These are phyloP conservation scores for Cicer yamashitae DNA, from an alignment of 306 rosid species.

Conservation along the genomic window DNA sequence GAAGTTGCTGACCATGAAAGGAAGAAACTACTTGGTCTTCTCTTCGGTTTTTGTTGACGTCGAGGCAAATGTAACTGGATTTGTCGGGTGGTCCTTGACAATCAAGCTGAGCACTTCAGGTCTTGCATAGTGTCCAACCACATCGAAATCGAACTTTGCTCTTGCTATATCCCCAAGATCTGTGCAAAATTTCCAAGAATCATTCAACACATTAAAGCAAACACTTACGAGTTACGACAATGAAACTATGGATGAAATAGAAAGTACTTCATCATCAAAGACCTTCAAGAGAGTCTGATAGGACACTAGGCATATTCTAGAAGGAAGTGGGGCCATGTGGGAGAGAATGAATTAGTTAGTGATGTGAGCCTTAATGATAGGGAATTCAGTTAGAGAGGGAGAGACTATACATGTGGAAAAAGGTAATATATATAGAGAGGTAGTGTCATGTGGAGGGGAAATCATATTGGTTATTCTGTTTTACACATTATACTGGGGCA, in stretches of 20 bases:
- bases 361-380: too few relatives aligned
- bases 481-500: too few relatives aligned
- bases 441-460: too few relatives aligned
- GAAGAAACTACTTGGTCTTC: constrained; percentile 46
- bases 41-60: constrained; percentile 57
- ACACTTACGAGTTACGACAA: not conserved
- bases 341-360: too few relatives aligned
- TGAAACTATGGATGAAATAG: not conserved
- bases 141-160: constrained; percentile 85
- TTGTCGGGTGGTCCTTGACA: constrained; percentile 77
- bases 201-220: constrained; percentile 2
- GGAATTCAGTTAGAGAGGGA: too few relatives aligned
- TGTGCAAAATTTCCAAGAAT: constrained; percentile 42
- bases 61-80: constrained; percentile 75
- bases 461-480: too few relatives aligned
- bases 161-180: constrained; percentile 89
- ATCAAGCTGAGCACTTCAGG: constrained; percentile 87
- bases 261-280: constrained; percentile 19
- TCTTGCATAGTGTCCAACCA: constrained; percentile 90
- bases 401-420: too few relatives aligned
- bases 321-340: too few relatives aligned
- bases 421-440: too few relatives aligned
- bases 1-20: constrained; percentile 32
- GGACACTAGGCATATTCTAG: too few relatives aligned
- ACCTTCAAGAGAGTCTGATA: not conserved